Conservation (phyloP, 2,329 filamentous ascomycete genomes). For the Polychaeton citri region DNA sequence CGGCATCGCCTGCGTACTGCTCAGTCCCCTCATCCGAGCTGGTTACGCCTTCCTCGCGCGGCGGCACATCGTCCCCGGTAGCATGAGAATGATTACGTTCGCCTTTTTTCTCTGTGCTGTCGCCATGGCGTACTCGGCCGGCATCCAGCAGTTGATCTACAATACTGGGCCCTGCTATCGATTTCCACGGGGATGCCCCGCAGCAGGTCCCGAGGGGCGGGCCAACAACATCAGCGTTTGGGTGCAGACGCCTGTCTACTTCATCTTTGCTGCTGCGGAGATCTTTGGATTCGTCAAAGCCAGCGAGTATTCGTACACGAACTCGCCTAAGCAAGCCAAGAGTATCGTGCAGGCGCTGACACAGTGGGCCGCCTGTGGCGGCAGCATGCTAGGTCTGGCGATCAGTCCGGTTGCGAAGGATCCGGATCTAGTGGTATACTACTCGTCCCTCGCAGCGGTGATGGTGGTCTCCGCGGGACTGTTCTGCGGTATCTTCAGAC, state of each 20-base stretch:
- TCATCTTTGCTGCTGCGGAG: constrained; percentile 27
- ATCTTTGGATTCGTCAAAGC: constrained; percentile 30
- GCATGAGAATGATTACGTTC: constrained; percentile 12
- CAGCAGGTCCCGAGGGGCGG: constrained; percentile 11
- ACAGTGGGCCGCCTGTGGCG: constrained; percentile 20
- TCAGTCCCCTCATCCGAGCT: constrained; percentile 4
- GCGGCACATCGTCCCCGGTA: constrained; percentile 33
- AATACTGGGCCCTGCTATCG: constrained; percentile 16
- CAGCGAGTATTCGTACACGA: constrained; percentile 30
- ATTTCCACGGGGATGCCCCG: constrained; percentile 23
- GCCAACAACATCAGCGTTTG: constrained; percentile 27
- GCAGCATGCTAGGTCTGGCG: constrained; percentile 19
- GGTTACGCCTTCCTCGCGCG: constrained; percentile 20
- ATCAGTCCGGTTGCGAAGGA: no score
- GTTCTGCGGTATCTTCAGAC: no score
- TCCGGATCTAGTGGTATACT: no score
- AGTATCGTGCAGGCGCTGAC: constrained; percentile 23
- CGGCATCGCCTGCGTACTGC: constrained; percentile 4
- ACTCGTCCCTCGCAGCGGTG: no score
- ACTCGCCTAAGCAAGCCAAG: constrained; percentile 30
- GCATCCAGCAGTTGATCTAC: constrained; percentile 21
- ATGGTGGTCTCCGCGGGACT: no score
- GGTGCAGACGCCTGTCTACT: constrained; percentile 27
- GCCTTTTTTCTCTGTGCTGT: constrained; percentile 5
- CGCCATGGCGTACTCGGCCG: constrained; percentile 2